Evolutionary conservation across 1,284 basidiomycete genomes (phyloP).

Genomic region (Heterobasidion annosum): DNA sequence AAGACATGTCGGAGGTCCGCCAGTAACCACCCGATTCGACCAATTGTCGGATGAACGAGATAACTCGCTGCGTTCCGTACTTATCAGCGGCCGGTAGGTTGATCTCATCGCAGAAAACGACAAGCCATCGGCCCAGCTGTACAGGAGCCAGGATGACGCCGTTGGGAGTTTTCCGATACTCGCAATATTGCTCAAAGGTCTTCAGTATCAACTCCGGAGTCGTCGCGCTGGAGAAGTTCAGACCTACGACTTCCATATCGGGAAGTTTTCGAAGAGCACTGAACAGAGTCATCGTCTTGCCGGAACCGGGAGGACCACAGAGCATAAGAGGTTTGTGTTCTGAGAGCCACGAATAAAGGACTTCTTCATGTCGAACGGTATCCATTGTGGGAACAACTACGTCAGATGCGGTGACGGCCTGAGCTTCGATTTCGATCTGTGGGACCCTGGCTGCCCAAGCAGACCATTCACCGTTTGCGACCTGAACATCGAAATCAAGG

Average conservation of each 20-base stretch:
- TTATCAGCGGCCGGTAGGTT: slow-evolving; percentile 96
- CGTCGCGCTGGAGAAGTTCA: slow-evolving; percentile 99
- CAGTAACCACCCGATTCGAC: slow-evolving; percentile 96
- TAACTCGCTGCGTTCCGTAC: slow-evolving; percentile 98
- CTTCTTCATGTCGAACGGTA: slow-evolving; percentile 97
- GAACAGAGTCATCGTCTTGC: slow-evolving; percentile 99
- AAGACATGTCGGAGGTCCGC: slow-evolving; percentile 90
- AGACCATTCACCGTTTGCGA: slow-evolving; percentile 81
- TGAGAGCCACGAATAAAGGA: slow-evolving; percentile 96
- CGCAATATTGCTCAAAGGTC: slow-evolving; percentile 99
- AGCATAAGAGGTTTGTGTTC: slow-evolving; percentile 99
- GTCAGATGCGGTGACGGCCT: slow-evolving; percentile 91
- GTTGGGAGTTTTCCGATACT: slow-evolving; percentile 97
- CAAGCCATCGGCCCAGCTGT: slow-evolving; percentile 96
- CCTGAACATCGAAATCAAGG: slow-evolving; percentile 94
- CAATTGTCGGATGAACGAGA: slow-evolving; percentile 96
- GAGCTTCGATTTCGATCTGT: slow-evolving; percentile 93
- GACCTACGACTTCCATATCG: slow-evolving; percentile 97
- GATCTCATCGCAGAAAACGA: slow-evolving; percentile 99
- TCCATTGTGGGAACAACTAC: slow-evolving; percentile 98
- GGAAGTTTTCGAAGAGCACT: slow-evolving; percentile 95
- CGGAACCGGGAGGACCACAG: slow-evolving; percentile 97
- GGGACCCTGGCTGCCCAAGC: slow-evolving; percentile 92
- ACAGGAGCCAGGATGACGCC: slow-evolving; percentile 90
- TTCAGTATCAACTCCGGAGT: slow-evolving; percentile 97